A percentile compares a stretch with the other conserved stretches of the same genome.
These are phyloP conservation scores for Scenedesmus sp. DNA, from an alignment of 163 green algal genomes.

Conservation along the genomic window DNA sequence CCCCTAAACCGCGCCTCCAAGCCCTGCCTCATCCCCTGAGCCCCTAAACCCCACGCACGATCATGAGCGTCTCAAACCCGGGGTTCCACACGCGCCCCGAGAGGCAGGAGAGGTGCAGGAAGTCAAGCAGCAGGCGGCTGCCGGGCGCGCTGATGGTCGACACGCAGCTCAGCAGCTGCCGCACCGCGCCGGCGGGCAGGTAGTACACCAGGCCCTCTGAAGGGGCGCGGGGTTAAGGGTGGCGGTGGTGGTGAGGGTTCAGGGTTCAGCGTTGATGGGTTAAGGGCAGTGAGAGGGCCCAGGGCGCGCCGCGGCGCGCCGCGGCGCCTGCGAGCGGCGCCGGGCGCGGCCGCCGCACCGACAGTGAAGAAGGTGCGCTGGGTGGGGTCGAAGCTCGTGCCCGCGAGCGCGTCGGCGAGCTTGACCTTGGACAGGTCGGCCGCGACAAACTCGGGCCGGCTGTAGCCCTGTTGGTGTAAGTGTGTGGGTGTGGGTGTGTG, in stretches of 20 bases:
- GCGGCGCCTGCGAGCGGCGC: no score
- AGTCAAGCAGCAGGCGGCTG: slow-evolving; percentile 45
- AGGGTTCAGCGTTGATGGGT: no score
- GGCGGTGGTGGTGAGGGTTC: no score
- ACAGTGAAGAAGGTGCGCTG: slow-evolving; percentile 61
- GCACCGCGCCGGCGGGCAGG: slow-evolving; percentile 48
- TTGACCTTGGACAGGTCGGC: slow-evolving; percentile 65
- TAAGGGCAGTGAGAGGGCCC: no score
- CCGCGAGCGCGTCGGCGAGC: slow-evolving; percentile 58
- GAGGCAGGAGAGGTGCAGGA: slow-evolving; percentile 44
- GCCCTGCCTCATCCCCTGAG: no score
- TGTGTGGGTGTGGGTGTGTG: no score
- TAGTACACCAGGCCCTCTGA: slow-evolving; percentile 85
- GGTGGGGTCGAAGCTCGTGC: slow-evolving; percentile 27
- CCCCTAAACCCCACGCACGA: no score
- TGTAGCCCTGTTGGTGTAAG: background rate
- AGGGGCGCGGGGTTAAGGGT: no score
- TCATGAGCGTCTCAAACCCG: slow-evolving; percentile 46
- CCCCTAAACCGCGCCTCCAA: no score
- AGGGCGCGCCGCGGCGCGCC: no score
- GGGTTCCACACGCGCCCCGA: slow-evolving; percentile 26
- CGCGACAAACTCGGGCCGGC: slow-evolving; percentile 60
- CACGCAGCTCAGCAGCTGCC: slow-evolving; percentile 38
- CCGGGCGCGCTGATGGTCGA: background rate
- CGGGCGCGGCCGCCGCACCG: slow-evolving; percentile 1